These are phyloP conservation scores for Vinca minor DNA, from an alignment of 257 asterid genomes.

Conservation along the genomic window DNA sequence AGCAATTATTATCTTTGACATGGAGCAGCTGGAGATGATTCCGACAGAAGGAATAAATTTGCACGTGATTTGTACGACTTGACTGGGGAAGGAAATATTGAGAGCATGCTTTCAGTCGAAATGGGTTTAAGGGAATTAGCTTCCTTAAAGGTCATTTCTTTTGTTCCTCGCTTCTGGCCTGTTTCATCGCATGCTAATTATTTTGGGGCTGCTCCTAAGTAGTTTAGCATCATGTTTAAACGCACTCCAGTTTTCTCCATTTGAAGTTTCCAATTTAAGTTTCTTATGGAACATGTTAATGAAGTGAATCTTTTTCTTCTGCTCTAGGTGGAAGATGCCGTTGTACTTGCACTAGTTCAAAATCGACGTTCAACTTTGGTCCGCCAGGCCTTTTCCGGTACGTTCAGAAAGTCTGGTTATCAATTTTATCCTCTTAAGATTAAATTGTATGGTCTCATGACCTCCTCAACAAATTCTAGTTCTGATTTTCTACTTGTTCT, in stretches of 20 bases:
- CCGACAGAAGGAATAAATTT: slow-evolving; percentile 33
- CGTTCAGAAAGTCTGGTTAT: slow-evolving; percentile 9
- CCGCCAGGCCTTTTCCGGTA: slow-evolving; percentile 75
- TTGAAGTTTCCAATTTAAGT: neutral
- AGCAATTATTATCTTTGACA: slow-evolving; percentile 21
- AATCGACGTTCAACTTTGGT: slow-evolving; percentile 64
- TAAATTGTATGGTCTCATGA: neutral
- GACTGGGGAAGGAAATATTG: slow-evolving; percentile 97
- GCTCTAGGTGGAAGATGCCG: slow-evolving; percentile 92
- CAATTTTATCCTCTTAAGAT: neutral
- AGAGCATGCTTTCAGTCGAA: slow-evolving; percentile 98
- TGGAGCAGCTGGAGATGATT: slow-evolving; percentile 41
- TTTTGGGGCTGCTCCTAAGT: neutral
- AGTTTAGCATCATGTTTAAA: neutral
- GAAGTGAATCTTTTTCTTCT: slow-evolving; percentile 17
- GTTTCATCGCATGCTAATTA: slow-evolving; percentile 1
- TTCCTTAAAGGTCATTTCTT: slow-evolving; percentile 69
- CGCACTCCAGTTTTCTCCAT: neutral
- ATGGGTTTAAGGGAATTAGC: slow-evolving; percentile 96
- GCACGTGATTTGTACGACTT: slow-evolving; percentile 75
- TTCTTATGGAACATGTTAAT: neutral
- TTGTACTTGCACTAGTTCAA: slow-evolving; percentile 68
- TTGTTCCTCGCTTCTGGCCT: neutral
- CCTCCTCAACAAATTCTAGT: no score
- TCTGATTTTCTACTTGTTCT: slow-evolving; percentile 24